Evolutionary conservation across 2,329 filamentous ascomycete genomes (phyloP), one percentile per base, ranked within the genome.

Genomic region (Colletotrichum sp.): DNA sequence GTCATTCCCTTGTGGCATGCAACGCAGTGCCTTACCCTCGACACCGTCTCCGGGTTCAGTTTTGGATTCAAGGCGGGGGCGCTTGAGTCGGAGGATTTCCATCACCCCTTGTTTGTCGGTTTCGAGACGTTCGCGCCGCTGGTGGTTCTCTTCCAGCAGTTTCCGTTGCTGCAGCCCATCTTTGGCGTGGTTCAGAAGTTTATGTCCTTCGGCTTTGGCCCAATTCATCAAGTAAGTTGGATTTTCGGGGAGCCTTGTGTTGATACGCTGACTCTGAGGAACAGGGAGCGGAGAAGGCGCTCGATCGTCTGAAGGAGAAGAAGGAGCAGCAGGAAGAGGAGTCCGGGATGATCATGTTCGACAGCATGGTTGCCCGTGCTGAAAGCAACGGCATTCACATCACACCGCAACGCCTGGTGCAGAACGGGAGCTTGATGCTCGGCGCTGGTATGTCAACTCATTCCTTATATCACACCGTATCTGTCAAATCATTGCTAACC

Each of bases 201-300:
- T 0, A 62, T 32, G 59, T 62, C 59, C 13, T 62, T 62, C 30
- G 59, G 59, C 0, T 62, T 62, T 32, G 59, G 59, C 0, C 26
- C 59, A 3, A 62, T 62, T 8, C 24, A 62, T 0, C 59, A 62
- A 16, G 59, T 62, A 6, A 8, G 28, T 62, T 18, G 28, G 1
- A 0, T 30, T n/a, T 0, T 12, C 0, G 1, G 0, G 0, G 7
- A 59, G 0, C 1, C 15, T 59, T 6, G 1, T 28, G 7, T 59
- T 4, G 0, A 16, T 0, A n/a, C 6, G 26, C 59, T 34, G 28
- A 62, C 3, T 15, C 18, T 9, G 7, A 13, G 59, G 10, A 52
- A 34, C 28, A 21, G 28, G 12, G 59, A 13, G 28, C 59, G 16
- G 28, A 18, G 28, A 62, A 62, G 59, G 30, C 59, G 0, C 59